Percentiles rank a stretch among this genome's conserved stretches.
Evolutionary conservation across 1,284 basidiomycete genomes (phyloP).

Genomic region (Erythrobasidium hasegawianum): DNA sequence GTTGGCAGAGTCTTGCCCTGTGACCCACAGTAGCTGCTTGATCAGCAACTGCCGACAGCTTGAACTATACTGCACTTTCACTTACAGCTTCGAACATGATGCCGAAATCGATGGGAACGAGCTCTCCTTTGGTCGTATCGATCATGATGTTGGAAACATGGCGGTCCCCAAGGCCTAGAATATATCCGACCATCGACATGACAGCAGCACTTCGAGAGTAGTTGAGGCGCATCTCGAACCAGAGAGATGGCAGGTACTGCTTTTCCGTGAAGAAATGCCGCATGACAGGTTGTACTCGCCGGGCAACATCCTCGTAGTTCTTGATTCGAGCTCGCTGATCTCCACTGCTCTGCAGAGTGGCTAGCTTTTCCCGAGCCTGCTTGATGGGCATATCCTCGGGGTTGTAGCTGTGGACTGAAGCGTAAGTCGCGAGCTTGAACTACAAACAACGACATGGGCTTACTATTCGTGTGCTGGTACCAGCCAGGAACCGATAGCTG

Average conservation of each 20-base stretch:
- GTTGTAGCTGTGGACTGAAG: conserved; percentile 5
- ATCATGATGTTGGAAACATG: conserved; percentile 90
- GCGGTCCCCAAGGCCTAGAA: conserved; percentile 88
- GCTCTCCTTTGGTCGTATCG: conserved; percentile 75
- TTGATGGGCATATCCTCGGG: conserved; percentile 1
- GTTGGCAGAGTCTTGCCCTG: conserved; percentile 76
- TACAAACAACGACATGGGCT: conserved; percentile 38
- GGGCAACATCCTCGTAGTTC: conserved; percentile 58
- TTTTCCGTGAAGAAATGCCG: conserved; percentile 89
- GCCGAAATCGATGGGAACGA: conserved; percentile 92
- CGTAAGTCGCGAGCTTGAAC: not conserved
- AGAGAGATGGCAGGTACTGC: conserved; percentile 78
- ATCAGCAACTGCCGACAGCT: not conserved
- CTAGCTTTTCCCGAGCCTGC: conserved; percentile 47
- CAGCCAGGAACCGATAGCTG: conserved; percentile 65
- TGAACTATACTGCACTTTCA: not conserved
- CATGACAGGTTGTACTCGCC: conserved; percentile 77
- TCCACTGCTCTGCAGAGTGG: conserved; percentile 42
- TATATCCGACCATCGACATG: conserved; percentile 87
- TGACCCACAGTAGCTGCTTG: not conserved
- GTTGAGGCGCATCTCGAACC: conserved; percentile 88
- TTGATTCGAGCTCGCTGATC: conserved; percentile 38
- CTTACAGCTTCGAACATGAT: conserved; percentile 79
- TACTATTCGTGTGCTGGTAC: conserved; percentile 60
- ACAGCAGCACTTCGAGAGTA: conserved; percentile 90